These are phyloP conservation scores for Scenedesmus sp. DNA, from an alignment of 163 green algal genomes.

Conservation along the genomic window DNA sequence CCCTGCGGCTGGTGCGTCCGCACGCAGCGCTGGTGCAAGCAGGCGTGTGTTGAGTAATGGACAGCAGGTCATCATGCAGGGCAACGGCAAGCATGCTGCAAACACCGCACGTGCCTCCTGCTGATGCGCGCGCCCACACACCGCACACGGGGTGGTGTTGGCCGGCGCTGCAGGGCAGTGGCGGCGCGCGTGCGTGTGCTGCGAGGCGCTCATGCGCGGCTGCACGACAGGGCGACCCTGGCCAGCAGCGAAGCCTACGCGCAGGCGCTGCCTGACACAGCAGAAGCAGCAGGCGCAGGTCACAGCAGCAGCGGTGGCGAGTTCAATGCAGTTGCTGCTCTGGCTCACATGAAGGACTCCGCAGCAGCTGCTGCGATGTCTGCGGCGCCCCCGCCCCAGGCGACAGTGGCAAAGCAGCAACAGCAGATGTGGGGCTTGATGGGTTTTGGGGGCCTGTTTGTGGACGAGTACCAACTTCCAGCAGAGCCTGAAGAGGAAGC, in stretches of 20 bases:
- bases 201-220: slow-evolving; percentile 49
- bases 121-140: too few species aligned
- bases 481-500: slow-evolving; percentile 13
- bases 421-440: slow-evolving; percentile 55
- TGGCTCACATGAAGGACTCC: not conserved
- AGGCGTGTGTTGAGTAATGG: not conserved
- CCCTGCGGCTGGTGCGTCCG: too few species aligned
- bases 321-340: slow-evolving; percentile 1
- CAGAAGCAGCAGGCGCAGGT: slow-evolving; percentile 17
- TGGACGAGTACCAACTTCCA: slow-evolving; percentile 49
- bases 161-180: slow-evolving; percentile 37
- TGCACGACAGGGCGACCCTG: slow-evolving; percentile 46
- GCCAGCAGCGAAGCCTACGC: slow-evolving; percentile 32
- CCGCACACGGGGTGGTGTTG: not conserved
- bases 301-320: not conserved
- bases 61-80: too few species aligned
- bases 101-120: too few species aligned
- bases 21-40: too few species aligned
- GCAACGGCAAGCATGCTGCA: too few species aligned
- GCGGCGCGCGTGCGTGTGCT: slow-evolving; percentile 49
- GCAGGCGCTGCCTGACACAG: not conserved
- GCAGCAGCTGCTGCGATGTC: slow-evolving; percentile 17
- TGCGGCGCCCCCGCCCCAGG: not conserved
- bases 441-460: slow-evolving; percentile 58
- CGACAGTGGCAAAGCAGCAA: slow-evolving; percentile 42